A percentile compares a stretch with the other conserved stretches of the same genome.
phyloP scores from a whole-genome alignment of 345 rosid genomes.

The Eutrema japonicum region DNA sequence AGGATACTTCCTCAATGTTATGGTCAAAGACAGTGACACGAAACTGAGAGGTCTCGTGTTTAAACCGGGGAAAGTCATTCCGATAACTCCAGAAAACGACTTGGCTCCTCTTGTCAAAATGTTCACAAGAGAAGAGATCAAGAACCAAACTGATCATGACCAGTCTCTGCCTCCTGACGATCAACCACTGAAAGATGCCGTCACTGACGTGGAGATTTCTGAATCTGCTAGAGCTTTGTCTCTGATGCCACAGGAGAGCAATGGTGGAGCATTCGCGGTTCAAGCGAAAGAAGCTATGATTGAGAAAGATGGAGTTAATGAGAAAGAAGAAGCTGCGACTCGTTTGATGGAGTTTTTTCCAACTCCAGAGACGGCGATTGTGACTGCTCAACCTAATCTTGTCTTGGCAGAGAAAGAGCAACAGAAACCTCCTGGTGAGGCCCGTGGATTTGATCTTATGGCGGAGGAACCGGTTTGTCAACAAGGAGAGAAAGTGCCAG shows the following conservation, averaged over 20 bases:
- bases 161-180: constrained; percentile 39
- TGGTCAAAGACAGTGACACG: constrained; percentile 54
- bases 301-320: constrained; percentile 29
- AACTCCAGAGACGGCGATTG: constrained; percentile 18
- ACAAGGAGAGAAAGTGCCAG: constrained; percentile 31
- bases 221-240: constrained; percentile 45
- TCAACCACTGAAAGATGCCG: constrained; percentile 40
- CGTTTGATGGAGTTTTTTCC: constrained; percentile 41
- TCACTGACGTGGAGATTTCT: constrained; percentile 28
- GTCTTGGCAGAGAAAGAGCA: constrained; percentile 36
- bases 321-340: constrained; percentile 29
- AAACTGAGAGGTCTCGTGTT: constrained; percentile 66
- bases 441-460: constrained; percentile 42
- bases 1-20: constrained; percentile 66
- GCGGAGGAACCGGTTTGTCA: constrained; percentile 33
- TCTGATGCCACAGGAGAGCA: constrained; percentile 29
- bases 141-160: constrained; percentile 38
- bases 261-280: constrained; percentile 20
- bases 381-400: constrained; percentile 34
- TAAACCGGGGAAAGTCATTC: constrained; percentile 49
- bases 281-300: constrained; percentile 35
- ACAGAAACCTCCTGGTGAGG: constrained; percentile 26
- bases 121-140: constrained; percentile 50
- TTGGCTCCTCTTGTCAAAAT: constrained; percentile 68
- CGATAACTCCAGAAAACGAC: constrained; percentile 62